Base-by-base conservation (phyloP, 495 filamentous ascomycete species). In the Apiosordaria backusii region DNA sequence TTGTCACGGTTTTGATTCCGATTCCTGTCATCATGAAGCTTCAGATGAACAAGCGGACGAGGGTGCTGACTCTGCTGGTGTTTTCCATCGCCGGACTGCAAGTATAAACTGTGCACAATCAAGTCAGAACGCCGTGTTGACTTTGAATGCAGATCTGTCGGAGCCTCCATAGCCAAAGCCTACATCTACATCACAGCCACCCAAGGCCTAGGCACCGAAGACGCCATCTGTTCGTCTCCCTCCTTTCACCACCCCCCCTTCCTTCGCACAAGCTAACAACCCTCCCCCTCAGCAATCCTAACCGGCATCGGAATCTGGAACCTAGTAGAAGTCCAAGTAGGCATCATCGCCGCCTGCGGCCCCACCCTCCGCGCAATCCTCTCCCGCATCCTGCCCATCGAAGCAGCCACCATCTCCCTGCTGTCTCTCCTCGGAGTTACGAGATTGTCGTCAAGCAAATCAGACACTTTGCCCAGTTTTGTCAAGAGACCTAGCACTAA, bases 291-390 rank as follows among this genome's bases (percentile, higher is more conserved):
- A 70, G 65, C 57, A 19, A 53, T 45, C 15, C 55, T 64, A 19
- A 67, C 65, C 1, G 69, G 40, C 2, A 54, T 71, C 9, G 66
- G 53, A 1, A 65, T 71, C 50, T 71, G 69, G 69, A 73, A 71
- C 16, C 26, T 69, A 1, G 62, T 62, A n/a, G 69, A 73, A 53
- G 66, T 67, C 23, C 57, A 73, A 53, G 54, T 73, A 4, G 69
- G 71, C 35, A 73, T 73, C 23, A 27, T 71, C 7, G 71, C 71
- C 23, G 66, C 66, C 27, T 71, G 60, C 19, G 69, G 69, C 0
- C 69, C 69, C 10, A 66, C 57, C 1, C 65, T 67, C 7, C 68
- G 68, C 10, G 23, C 40, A 0, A 64, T 70, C 13, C 60, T 70
- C 23, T 27, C 60, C 23, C 65, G 35, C 13, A 26, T 65, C 35